Conservation (phyloP, 306 rosid species). For the Glycine latifolia region DNA sequence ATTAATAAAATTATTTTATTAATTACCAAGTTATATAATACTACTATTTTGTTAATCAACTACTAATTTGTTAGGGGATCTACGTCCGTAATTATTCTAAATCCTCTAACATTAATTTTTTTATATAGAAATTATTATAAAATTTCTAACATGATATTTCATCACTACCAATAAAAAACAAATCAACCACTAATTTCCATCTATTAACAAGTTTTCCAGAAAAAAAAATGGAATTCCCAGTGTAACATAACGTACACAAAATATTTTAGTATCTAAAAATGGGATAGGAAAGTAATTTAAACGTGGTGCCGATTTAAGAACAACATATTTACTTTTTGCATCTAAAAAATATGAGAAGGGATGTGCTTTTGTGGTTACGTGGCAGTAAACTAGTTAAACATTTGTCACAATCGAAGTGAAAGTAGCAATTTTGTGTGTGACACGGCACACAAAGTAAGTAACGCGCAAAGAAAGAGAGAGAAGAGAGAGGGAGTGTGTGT, state of each 20-base stretch:
- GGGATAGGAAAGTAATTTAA: background rate
- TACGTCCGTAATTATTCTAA: too few species aligned
- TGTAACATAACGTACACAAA: background rate
- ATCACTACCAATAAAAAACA: too few species aligned
- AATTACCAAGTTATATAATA: background rate
- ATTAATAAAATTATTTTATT: background rate
- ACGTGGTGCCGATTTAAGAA: background rate
- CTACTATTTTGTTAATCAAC: background rate
- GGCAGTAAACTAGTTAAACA: background rate
- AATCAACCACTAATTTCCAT: too few species aligned
- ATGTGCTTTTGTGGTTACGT: conserved; percentile 19
- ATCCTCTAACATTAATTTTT: too few species aligned
- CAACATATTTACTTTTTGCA: background rate
- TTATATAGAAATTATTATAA: too few species aligned
- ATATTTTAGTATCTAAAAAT: background rate
- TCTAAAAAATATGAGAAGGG: background rate
- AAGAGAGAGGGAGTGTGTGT: background rate
- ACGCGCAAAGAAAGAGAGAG: conserved; percentile 39
- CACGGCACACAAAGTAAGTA: conserved; percentile 49
- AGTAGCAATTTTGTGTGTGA: conserved; percentile 52
- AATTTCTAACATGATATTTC: too few species aligned
- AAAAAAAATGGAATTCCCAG: background rate
- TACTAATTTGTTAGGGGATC: too few species aligned
- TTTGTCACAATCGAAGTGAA: conserved; percentile 45
- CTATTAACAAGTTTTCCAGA: background rate